Conservation (phyloP, 768 basidiomycete species). For the Mycena alexandri region DNA sequence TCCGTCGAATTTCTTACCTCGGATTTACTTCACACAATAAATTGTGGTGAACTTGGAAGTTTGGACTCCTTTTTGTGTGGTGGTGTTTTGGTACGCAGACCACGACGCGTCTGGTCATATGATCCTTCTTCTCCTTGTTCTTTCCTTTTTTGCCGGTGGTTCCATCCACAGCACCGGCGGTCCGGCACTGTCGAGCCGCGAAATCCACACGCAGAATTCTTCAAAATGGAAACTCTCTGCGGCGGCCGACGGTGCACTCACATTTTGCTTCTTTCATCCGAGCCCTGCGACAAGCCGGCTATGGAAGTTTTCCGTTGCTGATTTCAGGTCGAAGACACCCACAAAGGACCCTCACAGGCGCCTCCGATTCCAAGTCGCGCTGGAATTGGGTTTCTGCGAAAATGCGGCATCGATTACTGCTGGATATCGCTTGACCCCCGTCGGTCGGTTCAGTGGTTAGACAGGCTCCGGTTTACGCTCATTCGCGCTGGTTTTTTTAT, state of each 20-base stretch:
- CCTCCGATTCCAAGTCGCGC: not conserved
- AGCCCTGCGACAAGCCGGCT: constrained; percentile 1
- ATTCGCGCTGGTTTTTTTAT: too few species aligned
- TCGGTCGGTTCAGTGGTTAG: too few species aligned
- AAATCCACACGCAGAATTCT: not conserved
- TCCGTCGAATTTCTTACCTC: not conserved
- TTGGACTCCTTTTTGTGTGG: not conserved
- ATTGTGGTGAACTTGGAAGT: not conserved
- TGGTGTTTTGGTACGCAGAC: not conserved
- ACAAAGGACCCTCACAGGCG: not conserved
- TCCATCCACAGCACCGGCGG: too few species aligned
- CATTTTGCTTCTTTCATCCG: not conserved
- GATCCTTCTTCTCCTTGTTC: not conserved
- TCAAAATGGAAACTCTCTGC: constrained; percentile 2
- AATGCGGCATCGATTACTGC: not conserved
- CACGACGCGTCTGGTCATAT: not conserved
- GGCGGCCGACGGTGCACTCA: not conserved
- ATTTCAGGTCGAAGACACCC: not conserved
- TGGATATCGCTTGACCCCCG: too few species aligned
- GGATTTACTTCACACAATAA: not conserved
- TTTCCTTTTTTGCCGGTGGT: not conserved
- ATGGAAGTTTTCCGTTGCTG: not conserved
- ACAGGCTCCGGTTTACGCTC: too few species aligned
- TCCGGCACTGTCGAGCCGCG: not conserved
- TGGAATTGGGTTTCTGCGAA: constrained; percentile 5